Percentiles rank a stretch among this genome's conserved stretches.
Conservation (phyloP, 768 basidiomycete genomes). For the Gymnopilus dilepis region DNA sequence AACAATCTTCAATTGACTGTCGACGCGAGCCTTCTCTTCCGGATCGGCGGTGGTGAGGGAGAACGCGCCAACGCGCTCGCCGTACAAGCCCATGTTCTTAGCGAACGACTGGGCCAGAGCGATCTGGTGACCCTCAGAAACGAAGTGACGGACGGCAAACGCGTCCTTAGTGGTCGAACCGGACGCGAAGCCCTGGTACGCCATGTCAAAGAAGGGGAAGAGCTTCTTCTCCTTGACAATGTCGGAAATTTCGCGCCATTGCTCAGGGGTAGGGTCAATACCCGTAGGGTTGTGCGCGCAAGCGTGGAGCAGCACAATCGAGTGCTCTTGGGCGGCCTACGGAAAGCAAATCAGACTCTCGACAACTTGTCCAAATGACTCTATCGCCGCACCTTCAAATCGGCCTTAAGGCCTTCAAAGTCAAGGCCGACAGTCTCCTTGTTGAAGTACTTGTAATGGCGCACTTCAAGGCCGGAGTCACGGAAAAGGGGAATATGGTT, state of each 20-base stretch:
- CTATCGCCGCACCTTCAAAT: conserved; percentile 66
- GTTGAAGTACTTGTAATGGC: conserved; percentile 93
- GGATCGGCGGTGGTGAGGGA: conserved; percentile 74
- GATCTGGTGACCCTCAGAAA: conserved; percentile 86
- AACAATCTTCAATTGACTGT: conserved; percentile 94
- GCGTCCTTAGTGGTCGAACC: conserved; percentile 91
- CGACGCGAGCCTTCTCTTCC: conserved; percentile 84
- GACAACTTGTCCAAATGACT: neutral
- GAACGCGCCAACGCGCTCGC: conserved; percentile 97
- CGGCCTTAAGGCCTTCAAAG: conserved; percentile 88
- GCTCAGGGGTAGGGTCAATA: conserved; percentile 89
- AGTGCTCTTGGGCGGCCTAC: conserved; percentile 74
- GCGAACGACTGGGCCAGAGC: conserved; percentile 96
- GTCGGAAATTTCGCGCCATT: conserved; percentile 92
- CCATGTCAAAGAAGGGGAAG: conserved; percentile 99
- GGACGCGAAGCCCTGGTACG: conserved; percentile 98
- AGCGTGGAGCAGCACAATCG: conserved; percentile 91
- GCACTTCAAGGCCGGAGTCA: conserved; percentile 94
- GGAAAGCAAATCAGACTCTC: neutral
- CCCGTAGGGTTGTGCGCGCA: conserved; percentile 99
- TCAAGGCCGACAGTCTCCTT: conserved; percentile 91
- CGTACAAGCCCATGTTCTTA: conserved; percentile 99
- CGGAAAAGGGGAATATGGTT: conserved; percentile 95
- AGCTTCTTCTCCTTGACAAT: conserved; percentile 87
- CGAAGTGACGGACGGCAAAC: conserved; percentile 94